Base-by-base conservation (phyloP, 1,139 yeast genomes). In the Pichia inconspicua region DNA sequence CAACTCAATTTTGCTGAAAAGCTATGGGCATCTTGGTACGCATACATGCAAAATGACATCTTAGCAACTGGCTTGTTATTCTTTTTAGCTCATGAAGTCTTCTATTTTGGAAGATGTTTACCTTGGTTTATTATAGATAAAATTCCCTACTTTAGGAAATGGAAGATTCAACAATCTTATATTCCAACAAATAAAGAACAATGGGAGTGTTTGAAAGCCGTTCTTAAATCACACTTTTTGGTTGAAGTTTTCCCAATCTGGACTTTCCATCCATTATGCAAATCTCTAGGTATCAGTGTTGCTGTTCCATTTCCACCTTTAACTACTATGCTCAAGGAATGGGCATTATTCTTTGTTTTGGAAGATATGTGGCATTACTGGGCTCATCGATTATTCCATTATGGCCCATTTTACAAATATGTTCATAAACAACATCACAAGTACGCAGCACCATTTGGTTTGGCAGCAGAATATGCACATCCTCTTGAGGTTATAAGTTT, bases 321-420 rank as follows among this genome's bases (percentile, higher is more conserved):
- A 61, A 69, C 69, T 47, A 75, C 75, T 35, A 80, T 86, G 77
- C 61, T 70, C 27, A 59, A 70, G 42, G 97, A 92, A 65, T 75
- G 89, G 58, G 73, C 77, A 15, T 60, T 85, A 8, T 88, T 92
- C 69, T 90, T 90, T 66, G 75, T 88, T 44, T 68, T 85, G 55
- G 98, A 92, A 70, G 98, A 92, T 64, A 71, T 84, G 53, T 92
- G 97, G 97, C 98, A 92, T 68, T 92, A 92, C 72, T 84, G 94
- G 86, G 84, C 85, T 60, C 98, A 92, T 68, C 78, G 97, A 58
- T 70, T 81, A 32, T 83, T 92, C 69, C 98, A 92, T 67, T 77
- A 80, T 62, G 96, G 96, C 45, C 75, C 81, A 55, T 83, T 92
- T 63, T 92, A 92, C 76, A 88, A 85, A 68, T 79, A 85, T 65